Evolutionary conservation across 352 stramenopile species (phyloP), one percentile per base, ranked within the genome.

Genomic region (Phytophthora pluvialis): DNA sequence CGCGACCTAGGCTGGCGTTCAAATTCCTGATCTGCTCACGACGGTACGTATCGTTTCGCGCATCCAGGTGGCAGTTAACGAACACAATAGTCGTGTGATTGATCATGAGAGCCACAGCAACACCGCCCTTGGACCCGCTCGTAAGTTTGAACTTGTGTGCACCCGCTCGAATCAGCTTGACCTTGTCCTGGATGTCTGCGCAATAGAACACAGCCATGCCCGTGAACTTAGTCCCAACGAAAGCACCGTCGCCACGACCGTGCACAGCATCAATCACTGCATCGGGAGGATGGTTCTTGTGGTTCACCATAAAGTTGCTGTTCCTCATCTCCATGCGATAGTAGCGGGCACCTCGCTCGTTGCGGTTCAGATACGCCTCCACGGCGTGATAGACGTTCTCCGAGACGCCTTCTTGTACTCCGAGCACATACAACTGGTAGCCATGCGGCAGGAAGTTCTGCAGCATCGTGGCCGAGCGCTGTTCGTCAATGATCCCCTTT

Each of bases 401-500:
- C 5, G 81, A 92, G 21, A 94, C 80, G n/a, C 84, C 85, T 60
- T 97, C 89, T 54, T 97, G 89, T 12, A 96, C 65, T 28, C 87
- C 87, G 6, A 97, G 69, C 21, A 95, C 79, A 64, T 97, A 97
- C n/a, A 97, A 39, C 21, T 95, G 80, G 55, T 95, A 97, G 1
- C 84, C 89, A 25, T 88, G 78, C 1, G 89, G 89, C 9, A 95
- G 45, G 39, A 95, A 88, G 36, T 88, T 73, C 54, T 83, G 70
- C n/a, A 97, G 64, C 83, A 92, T 92, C 5, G 67, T 60, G 0
- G 80, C 80, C 0, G 82, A 91, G 3, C 77, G 73, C 65, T 89
- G 78, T 36, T 93, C 86, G 46, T 94, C 86, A 52, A 93, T 89
- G 43, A 93, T 87, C 0, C 82, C 83, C 36, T 73, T 73, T 29